These are phyloP conservation scores for Gremmenia infestans DNA, from an alignment of 2,329 filamentous ascomycete species.

Conservation along the genomic window DNA sequence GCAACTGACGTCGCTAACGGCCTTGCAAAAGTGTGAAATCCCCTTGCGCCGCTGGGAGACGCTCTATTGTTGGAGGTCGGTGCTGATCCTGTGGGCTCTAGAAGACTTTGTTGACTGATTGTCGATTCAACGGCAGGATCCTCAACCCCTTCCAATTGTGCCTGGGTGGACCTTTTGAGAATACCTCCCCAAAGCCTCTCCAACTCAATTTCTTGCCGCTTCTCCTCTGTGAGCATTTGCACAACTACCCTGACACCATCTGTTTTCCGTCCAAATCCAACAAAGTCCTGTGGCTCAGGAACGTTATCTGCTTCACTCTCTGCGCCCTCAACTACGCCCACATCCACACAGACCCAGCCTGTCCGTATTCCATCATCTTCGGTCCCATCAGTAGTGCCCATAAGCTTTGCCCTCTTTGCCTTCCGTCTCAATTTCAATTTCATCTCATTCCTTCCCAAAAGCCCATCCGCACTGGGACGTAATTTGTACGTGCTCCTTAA, in stretches of 20 bases:
- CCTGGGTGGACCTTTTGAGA: not conserved
- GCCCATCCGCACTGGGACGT: constrained; percentile 74
- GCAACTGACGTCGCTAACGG: not conserved
- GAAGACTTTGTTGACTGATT: not conserved
- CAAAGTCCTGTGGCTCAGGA: constrained; percentile 50
- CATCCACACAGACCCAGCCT: constrained; percentile 93
- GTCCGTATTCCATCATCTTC: constrained; percentile 84
- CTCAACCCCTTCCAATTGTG: constrained; percentile 7
- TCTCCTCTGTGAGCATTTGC: constrained; percentile 68
- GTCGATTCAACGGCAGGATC: not conserved
- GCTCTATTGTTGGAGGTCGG: not conserved
- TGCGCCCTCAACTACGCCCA: constrained; percentile 64
- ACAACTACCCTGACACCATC: constrained; percentile 60
- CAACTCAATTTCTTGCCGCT: constrained; percentile 60
- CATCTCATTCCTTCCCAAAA: constrained; percentile 85
- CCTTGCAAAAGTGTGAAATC: not conserved
- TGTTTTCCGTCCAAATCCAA: constrained; percentile 67
- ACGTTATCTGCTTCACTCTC: constrained; percentile 36
- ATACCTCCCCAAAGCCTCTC: constrained; percentile 53
- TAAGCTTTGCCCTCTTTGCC: constrained; percentile 72
- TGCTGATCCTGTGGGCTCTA: not conserved
- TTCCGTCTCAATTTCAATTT: constrained; percentile 81
- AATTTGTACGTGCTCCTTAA: constrained; percentile 68
- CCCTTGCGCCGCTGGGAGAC: not conserved
- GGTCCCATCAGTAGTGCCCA: constrained; percentile 63